Conservation (phyloP, 2,329 filamentous ascomycete genomes). For the Cadophora luteo-olivacea region DNA sequence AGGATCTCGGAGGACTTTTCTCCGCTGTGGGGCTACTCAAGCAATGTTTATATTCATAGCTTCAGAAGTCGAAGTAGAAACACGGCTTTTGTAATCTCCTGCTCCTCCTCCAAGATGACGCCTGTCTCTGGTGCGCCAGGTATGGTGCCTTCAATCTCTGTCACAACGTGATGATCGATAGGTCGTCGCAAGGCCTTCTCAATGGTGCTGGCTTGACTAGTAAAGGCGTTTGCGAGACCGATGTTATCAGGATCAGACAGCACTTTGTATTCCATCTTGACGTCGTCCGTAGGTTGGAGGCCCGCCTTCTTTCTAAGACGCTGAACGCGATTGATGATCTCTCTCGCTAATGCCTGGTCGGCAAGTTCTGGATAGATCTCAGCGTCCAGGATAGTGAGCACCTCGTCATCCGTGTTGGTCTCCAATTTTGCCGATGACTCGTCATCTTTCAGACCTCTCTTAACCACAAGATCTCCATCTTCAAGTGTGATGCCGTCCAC, state of each 20-base stretch:
- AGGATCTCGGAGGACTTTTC: background rate
- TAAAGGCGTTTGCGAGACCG: slow-evolving; percentile 74
- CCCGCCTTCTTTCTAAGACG: slow-evolving; percentile 92
- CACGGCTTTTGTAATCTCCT: slow-evolving; percentile 83
- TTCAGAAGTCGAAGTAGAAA: slow-evolving; percentile 79
- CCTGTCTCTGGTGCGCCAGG: slow-evolving; percentile 56
- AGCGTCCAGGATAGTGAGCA: slow-evolving; percentile 88
- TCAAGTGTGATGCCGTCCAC: slow-evolving; percentile 88
- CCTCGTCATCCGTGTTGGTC: slow-evolving; percentile 86
- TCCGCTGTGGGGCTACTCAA: background rate
- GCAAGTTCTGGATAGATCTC: slow-evolving; percentile 84
- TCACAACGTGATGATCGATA: slow-evolving; percentile 71
- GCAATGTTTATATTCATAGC: slow-evolving; percentile 55
- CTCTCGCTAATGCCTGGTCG: slow-evolving; percentile 86
- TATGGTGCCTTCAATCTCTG: slow-evolving; percentile 62
- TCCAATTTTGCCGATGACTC: slow-evolving; percentile 77
- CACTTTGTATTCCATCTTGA: slow-evolving; percentile 92
- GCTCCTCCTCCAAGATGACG: slow-evolving; percentile 81
- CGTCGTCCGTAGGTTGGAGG: slow-evolving; percentile 88
- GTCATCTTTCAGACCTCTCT: slow-evolving; percentile 77
- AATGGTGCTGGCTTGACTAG: slow-evolving; percentile 70
- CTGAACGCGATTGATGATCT: slow-evolving; percentile 93
- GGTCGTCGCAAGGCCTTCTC: slow-evolving; percentile 80
- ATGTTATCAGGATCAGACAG: slow-evolving; percentile 79
- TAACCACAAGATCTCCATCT: slow-evolving; percentile 83